phyloP scores from a whole-genome alignment of 1,284 basidiomycete species.

The Ustilago shanxiensis region DNA sequence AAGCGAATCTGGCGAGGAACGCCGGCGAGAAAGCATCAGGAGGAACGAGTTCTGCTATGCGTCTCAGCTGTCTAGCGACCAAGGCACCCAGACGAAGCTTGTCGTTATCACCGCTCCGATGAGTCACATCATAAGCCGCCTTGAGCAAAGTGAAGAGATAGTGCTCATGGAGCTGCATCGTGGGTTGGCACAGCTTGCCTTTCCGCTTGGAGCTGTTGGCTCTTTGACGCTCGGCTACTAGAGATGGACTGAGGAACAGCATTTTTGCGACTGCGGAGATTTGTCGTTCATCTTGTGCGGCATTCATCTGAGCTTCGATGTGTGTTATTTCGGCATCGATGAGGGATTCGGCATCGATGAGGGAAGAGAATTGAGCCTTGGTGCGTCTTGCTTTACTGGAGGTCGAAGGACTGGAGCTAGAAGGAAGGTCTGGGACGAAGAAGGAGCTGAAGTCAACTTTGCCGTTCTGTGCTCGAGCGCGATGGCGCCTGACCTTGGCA shows the following conservation, averaged over 20 bases:
- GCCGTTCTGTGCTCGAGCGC: background rate
- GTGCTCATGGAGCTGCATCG: conserved; percentile 13
- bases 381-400: background rate
- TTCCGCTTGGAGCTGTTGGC: background rate
- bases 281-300: background rate
- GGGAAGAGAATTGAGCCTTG: background rate
- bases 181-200: background rate
- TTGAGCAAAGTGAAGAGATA: conserved; percentile 8
- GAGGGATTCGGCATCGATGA: background rate
- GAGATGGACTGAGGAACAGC: conserved; percentile 4
- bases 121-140: background rate
- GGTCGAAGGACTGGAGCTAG: background rate
- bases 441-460: background rate
- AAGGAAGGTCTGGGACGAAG: conserved; percentile 9
- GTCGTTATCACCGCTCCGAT: background rate
- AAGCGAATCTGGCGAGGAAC: conserved; percentile 4
- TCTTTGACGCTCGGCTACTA: conserved; percentile 12
- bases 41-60: background rate
- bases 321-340: background rate
- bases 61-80: conserved; percentile 6
- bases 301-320: background rate
- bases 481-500: background rate
- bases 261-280: conserved; percentile 1
- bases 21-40: background rate
- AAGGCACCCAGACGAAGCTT: background rate